These are phyloP conservation scores for Backusella circina DNA, from an alignment of 192 early-diverging fungal genomes.

Conservation along the genomic window DNA sequence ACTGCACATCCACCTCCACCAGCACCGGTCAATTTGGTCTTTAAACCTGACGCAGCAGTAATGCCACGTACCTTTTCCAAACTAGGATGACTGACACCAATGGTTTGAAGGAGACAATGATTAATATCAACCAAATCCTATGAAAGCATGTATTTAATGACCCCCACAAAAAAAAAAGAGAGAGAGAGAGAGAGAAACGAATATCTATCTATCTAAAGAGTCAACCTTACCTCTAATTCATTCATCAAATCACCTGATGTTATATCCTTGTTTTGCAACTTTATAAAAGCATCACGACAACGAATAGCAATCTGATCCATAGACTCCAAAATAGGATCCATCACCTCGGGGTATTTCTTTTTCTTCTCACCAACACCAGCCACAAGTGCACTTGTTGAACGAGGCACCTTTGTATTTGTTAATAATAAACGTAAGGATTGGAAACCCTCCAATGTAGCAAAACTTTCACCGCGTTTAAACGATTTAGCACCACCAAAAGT, in stretches of 20 bases:
- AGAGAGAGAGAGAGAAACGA: neutral
- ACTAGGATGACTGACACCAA: slow-evolving; percentile 82
- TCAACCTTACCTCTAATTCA: slow-evolving; percentile 22
- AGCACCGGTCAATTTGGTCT: slow-evolving; percentile 92
- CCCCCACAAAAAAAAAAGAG: neutral
- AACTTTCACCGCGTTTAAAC: slow-evolving; percentile 59
- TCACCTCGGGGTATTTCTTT: slow-evolving; percentile 54
- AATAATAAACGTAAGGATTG: slow-evolving; percentile 72
- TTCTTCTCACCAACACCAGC: slow-evolving; percentile 65
- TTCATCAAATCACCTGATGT: slow-evolving; percentile 3
- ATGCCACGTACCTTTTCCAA: slow-evolving; percentile 77
- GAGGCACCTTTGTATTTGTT: slow-evolving; percentile 87
- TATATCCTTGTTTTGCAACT: slow-evolving; percentile 9
- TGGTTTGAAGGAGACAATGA: slow-evolving; percentile 72
- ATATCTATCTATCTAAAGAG: neutral
- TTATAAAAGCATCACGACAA: slow-evolving; percentile 37
- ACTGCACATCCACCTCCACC: slow-evolving; percentile 97
- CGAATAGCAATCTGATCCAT: slow-evolving; percentile 58
- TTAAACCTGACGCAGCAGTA: slow-evolving; percentile 54
- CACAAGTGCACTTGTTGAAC: slow-evolving; percentile 85
- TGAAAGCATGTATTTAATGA: neutral
- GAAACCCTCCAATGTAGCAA: slow-evolving; percentile 51
- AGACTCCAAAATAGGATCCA: slow-evolving; percentile 64
- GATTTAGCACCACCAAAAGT: slow-evolving; percentile 83
- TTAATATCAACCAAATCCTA: slow-evolving; percentile 82